These are phyloP conservation scores for Mycocentrospora acerina DNA, from an alignment of 2,329 filamentous ascomycete genomes.

Conservation along the genomic window DNA sequence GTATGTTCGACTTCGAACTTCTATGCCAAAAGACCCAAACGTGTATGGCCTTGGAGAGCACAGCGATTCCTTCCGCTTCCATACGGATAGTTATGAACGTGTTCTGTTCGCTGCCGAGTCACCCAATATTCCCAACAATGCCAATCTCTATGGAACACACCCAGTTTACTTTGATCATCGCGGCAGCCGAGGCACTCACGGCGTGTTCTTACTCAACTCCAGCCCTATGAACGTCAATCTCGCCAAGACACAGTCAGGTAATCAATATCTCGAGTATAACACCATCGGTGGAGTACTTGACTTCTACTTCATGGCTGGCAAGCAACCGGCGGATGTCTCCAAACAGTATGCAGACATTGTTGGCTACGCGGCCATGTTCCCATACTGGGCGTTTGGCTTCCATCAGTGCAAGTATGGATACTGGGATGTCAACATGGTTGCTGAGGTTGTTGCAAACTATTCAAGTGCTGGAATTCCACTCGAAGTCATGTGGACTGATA, in stretches of 20 bases:
- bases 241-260: conserved; percentile 59
- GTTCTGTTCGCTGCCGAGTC: conserved; percentile 71
- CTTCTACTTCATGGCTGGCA: conserved; percentile 55
- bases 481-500: conserved; percentile 74
- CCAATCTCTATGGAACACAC: conserved; percentile 73
- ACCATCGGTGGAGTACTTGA: conserved; percentile 75
- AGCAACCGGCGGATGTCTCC: conserved; percentile 49
- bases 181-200: conserved; percentile 45
- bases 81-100: conserved; percentile 67
- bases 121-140: conserved; percentile 59
- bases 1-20: conserved; percentile 72
- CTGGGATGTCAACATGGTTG: conserved; percentile 63
- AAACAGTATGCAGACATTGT: conserved; percentile 54
- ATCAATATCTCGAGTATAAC: conserved; percentile 78
- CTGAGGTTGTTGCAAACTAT: conserved; percentile 69
- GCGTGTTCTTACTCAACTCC: conserved; percentile 39
- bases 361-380: conserved; percentile 52
- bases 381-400: conserved; percentile 56
- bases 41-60: conserved; percentile 81
- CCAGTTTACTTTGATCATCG: conserved; percentile 75
- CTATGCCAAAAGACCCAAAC: conserved; percentile 66
- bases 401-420: conserved; percentile 57
- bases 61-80: conserved; percentile 68
- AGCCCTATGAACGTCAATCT: conserved; percentile 70
- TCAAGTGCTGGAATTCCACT: conserved; percentile 65